Conservation (phyloP, 2,329 filamentous ascomycete species). For the Leptosphaerulina australis region DNA sequence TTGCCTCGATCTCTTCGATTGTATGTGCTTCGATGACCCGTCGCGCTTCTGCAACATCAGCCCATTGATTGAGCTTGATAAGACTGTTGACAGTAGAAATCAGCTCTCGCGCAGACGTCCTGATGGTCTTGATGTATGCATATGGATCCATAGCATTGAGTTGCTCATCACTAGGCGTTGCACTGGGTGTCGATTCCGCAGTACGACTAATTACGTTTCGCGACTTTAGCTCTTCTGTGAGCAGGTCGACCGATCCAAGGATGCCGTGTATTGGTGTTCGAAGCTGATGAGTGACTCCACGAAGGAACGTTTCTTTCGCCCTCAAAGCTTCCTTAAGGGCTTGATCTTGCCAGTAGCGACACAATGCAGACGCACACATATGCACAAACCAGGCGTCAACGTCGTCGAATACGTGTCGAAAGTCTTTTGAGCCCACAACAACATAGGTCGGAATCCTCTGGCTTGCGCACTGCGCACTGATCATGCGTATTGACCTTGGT, state of each 20-base stretch:
- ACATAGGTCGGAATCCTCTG: slow-evolving; percentile 43
- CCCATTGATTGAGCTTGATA: slow-evolving; percentile 53
- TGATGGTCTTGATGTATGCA: slow-evolving; percentile 47
- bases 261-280: slow-evolving; percentile 58
- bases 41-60: slow-evolving; percentile 37
- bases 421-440: slow-evolving; percentile 50
- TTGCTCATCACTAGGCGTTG: slow-evolving; percentile 23
- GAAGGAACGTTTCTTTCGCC: slow-evolving; percentile 55
- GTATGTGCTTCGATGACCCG: slow-evolving; percentile 34
- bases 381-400: slow-evolving; percentile 56
- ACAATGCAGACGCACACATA: slow-evolving; percentile 49
- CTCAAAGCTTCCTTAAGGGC: slow-evolving; percentile 50
- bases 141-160: slow-evolving; percentile 23
- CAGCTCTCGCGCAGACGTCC: slow-evolving; percentile 50
- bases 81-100: slow-evolving; percentile 56
- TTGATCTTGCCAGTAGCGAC: slow-evolving; percentile 49
- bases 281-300: slow-evolving; percentile 56
- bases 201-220: slow-evolving; percentile 23
- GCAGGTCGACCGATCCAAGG: slow-evolving; percentile 50
- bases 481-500: slow-evolving; percentile 45
- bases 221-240: slow-evolving; percentile 51
- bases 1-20: slow-evolving; percentile 41
- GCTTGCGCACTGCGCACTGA: slow-evolving; percentile 48
- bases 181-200: slow-evolving; percentile 16
- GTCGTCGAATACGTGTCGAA: slow-evolving; percentile 55